These are phyloP conservation scores for Acorus calamus DNA, from an alignment of 106 monocot species.

Conservation along the genomic window DNA sequence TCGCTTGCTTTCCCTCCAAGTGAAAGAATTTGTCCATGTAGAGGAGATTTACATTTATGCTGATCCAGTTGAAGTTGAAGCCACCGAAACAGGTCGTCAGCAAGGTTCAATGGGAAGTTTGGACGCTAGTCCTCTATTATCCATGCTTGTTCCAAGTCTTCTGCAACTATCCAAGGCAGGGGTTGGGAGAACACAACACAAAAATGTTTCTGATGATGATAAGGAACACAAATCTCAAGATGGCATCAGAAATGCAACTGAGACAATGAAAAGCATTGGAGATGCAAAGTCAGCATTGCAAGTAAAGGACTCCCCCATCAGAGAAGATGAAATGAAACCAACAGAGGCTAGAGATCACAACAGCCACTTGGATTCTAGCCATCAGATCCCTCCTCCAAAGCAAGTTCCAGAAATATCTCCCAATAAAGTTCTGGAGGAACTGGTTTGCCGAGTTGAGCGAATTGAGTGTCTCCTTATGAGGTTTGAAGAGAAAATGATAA, in stretches of 20 bases:
- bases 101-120: constrained; percentile 6
- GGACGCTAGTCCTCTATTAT: constrained; percentile 45
- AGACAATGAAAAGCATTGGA: neutral
- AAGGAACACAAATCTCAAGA: constrained; percentile 5
- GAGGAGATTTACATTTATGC: constrained; percentile 85
- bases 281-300: neutral
- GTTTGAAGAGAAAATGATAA: constrained; percentile 68
- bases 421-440: constrained; percentile 45
- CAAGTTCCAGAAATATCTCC: constrained; percentile 6
- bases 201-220: constrained; percentile 12
- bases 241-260: constrained; percentile 10
- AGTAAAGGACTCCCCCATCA: constrained; percentile 3
- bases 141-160: constrained; percentile 73
- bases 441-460: constrained; percentile 54
- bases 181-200: constrained; percentile 14
- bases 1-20: constrained; percentile 73
- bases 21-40: constrained; percentile 43
- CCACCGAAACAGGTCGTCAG: constrained; percentile 17
- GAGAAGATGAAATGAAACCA: constrained; percentile 1
- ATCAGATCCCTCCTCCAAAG: constrained; percentile 4
- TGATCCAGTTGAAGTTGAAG: constrained; percentile 46
- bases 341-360: neutral
- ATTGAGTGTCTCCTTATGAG: constrained; percentile 56
- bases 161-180: constrained; percentile 55
- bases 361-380: neutral